Percentiles rank a stretch among this genome's conserved stretches.
Evolutionary conservation across 441 rosid species (phyloP).

Genomic region (Erodium trifolium): DNA sequence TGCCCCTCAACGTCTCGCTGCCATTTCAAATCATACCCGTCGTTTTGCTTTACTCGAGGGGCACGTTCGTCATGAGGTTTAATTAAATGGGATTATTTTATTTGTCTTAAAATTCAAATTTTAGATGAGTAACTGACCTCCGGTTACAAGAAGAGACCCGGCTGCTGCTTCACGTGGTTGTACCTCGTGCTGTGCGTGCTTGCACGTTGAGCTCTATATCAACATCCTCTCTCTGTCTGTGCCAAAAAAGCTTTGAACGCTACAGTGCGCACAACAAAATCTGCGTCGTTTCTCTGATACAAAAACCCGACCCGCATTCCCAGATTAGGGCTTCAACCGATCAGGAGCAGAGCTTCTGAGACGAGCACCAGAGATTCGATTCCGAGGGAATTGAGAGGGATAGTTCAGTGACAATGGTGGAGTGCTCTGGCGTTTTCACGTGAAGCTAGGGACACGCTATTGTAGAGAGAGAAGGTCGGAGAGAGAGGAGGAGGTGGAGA

Average conservation of each 20-base stretch:
- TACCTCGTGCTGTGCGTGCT: constrained; percentile 19
- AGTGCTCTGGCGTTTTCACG: constrained; percentile 15
- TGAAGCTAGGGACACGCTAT: constrained; percentile 11
- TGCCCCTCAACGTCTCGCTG: background rate
- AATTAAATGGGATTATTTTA: constrained; percentile 3
- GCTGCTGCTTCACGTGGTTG: constrained; percentile 22
- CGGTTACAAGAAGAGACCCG: background rate
- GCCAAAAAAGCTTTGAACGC: constrained; percentile 10
- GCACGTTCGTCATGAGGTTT: constrained; percentile 15
- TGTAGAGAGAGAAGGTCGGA: constrained; percentile 17
- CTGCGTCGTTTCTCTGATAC: constrained; percentile 25
- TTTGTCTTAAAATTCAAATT: constrained; percentile 35
- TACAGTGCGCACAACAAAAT: constrained; percentile 28
- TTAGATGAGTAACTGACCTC: constrained; percentile 26
- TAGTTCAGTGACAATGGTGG: constrained; percentile 10
- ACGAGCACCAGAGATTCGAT: constrained; percentile 1
- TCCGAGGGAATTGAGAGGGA: constrained; percentile 9
- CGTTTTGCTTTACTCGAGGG: constrained; percentile 12
- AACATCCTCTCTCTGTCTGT: constrained; percentile 6
- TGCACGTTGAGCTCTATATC: constrained; percentile 26
- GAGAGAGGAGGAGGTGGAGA: constrained; percentile 33
- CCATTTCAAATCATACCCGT: background rate
- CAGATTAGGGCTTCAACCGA: constrained; percentile 32
- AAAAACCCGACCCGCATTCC: constrained; percentile 23
- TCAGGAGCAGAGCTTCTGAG: constrained; percentile 13